Conservation (phyloP, 441 rosid genomes). For the Erodium chrysanthum region DNA sequence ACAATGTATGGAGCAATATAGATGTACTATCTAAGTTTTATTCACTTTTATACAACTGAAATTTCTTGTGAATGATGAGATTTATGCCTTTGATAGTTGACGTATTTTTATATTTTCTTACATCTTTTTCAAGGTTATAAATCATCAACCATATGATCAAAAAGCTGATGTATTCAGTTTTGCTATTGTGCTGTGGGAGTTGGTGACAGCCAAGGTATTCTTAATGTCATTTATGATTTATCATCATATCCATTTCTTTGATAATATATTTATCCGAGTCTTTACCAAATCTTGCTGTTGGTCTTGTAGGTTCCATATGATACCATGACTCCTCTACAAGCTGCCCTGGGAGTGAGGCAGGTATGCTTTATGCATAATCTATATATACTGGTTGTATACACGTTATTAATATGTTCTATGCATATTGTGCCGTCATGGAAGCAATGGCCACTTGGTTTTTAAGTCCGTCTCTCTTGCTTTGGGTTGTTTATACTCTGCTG, state of each 20-base stretch:
- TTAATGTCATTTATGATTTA: constrained; percentile 2
- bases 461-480: too few relatives aligned
- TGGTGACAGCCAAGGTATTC: constrained; percentile 54
- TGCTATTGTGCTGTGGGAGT: constrained; percentile 64
- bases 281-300: neutral
- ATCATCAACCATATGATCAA: constrained; percentile 56
- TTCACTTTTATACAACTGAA: neutral
- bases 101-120: neutral
- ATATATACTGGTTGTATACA: too few relatives aligned
- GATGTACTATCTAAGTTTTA: too few relatives aligned
- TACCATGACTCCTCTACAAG: constrained; percentile 55
- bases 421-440: neutral
- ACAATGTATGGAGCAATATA: too few relatives aligned
- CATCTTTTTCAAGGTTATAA: constrained; percentile 41
- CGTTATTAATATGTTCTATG: neutral
- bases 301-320: constrained; percentile 45
- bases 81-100: neutral
- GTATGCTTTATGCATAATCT: constrained; percentile 18
- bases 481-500: too few relatives aligned
- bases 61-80: neutral
- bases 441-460: neutral
- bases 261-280: neutral
- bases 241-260: neutral
- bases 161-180: constrained; percentile 63
- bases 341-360: constrained; percentile 66